These are phyloP conservation scores for Cladosporium sphaerospermum DNA, from an alignment of 2,329 filamentous ascomycete genomes.

Conservation along the genomic window DNA sequence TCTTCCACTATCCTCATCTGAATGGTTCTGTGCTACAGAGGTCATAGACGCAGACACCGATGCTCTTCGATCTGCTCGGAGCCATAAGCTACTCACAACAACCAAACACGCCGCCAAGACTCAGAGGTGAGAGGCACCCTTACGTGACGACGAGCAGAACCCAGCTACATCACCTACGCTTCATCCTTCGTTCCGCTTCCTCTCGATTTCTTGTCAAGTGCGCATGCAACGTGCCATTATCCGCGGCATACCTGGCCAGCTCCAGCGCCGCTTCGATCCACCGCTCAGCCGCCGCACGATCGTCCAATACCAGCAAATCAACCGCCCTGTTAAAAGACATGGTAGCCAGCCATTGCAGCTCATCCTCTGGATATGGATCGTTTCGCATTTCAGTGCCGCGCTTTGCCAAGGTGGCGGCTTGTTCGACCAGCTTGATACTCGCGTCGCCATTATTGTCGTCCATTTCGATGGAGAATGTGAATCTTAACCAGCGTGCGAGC, in stretches of 20 bases:
- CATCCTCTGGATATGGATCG: constrained; percentile 54
- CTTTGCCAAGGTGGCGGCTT: constrained; percentile 51
- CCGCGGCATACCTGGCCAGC: constrained; percentile 53
- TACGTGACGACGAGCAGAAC: not conserved
- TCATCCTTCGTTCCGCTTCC: constrained; percentile 16
- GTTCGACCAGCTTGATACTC: constrained; percentile 49
- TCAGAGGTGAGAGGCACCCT: not conserved
- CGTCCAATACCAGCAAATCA: constrained; percentile 54
- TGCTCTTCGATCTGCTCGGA: not conserved
- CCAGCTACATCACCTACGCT: not conserved
- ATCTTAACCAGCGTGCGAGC: constrained; percentile 71
- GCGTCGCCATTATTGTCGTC: constrained; percentile 34
- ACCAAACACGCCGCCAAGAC: no score
- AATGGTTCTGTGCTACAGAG: no score
- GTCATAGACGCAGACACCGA: no score
- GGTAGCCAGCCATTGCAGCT: constrained; percentile 70
- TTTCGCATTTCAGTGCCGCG: constrained; percentile 16
- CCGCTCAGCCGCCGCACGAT: constrained; percentile 49
- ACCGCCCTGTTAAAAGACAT: constrained; percentile 64
- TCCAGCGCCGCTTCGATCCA: constrained; percentile 61
- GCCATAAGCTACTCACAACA: not conserved
- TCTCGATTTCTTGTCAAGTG: constrained; percentile 33
- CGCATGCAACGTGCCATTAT: constrained; percentile 37
- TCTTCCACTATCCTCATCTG: no score
- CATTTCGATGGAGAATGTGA: constrained; percentile 58